Conservation (phyloP, 306 rosid species). For the Glycyrrhiza uralensis region DNA sequence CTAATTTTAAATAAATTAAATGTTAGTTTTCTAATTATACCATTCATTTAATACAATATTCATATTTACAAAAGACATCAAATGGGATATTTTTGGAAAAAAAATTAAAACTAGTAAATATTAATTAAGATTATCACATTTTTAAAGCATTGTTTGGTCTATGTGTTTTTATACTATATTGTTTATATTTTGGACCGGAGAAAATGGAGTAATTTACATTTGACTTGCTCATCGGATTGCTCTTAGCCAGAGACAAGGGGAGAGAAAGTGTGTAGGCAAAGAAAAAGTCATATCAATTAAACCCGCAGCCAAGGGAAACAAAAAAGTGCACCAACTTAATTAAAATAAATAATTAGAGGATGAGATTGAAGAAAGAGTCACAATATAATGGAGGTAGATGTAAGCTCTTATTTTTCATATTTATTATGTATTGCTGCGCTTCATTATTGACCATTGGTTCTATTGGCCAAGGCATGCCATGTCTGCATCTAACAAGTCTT, state of each 20-base stretch:
- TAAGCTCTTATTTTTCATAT: not conserved
- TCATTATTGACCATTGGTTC: conserved; percentile 35
- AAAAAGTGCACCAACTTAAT: conserved; percentile 12
- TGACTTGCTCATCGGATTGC: not conserved
- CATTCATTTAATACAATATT: no score
- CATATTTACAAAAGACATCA: no score
- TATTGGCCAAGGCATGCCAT: conserved; percentile 7
- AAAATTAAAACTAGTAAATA: no score
- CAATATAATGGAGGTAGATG: not conserved
- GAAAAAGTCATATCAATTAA: not conserved
- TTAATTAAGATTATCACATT: no score
- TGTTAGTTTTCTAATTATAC: no score
- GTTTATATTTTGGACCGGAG: no score
- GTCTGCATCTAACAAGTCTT: conserved; percentile 20
- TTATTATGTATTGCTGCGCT: conserved; percentile 1
- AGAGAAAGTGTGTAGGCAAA: not conserved
- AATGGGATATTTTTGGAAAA: no score
- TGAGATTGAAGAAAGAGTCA: conserved; percentile 13
- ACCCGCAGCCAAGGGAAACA: conserved; percentile 7
- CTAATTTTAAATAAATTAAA: no score
- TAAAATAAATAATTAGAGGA: not conserved
- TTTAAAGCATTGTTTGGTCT: no score
- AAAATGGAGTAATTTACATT: not conserved
- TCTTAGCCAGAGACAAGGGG: not conserved
- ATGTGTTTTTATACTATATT: no score